These are phyloP conservation scores for Actinomortierella wolfii DNA, from an alignment of 371 early-diverging fungal genomes.

Conservation along the genomic window DNA sequence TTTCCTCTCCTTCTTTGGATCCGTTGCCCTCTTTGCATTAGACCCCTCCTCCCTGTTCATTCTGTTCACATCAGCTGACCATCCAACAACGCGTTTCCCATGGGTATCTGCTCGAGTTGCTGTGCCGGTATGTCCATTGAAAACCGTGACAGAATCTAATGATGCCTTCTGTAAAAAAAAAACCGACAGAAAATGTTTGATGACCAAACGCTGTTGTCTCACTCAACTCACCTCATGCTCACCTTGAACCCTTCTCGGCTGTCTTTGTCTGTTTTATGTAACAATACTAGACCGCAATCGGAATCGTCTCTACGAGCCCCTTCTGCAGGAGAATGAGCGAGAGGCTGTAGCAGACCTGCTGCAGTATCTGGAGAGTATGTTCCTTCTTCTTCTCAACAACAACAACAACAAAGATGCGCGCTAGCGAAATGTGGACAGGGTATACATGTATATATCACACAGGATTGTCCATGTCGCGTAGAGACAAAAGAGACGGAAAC, in stretches of 20 bases:
- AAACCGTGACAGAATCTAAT: background rate
- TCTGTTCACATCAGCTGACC: background rate
- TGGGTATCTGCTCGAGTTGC: constrained; percentile 47
- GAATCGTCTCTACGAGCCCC: constrained; percentile 71
- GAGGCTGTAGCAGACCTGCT: constrained; percentile 85
- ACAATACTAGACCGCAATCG: constrained; percentile 45
- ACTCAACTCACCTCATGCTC: no score
- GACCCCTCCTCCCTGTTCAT: background rate
- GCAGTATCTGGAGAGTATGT: constrained; percentile 79
- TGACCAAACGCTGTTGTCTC: background rate
- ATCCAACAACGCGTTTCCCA: constrained; percentile 16
- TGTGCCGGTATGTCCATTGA: constrained; percentile 27
- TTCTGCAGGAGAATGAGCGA: constrained; percentile 84
- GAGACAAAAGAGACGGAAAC: no score
- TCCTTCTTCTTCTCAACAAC: background rate
- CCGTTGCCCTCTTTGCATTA: background rate
- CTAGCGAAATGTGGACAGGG: background rate
- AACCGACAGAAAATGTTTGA: background rate
- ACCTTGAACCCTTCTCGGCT: no score
- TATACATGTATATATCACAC: no score
- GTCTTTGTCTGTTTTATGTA: no score
- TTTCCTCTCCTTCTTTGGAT: background rate
- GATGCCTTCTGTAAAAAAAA: background rate
- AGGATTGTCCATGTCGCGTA: no score
- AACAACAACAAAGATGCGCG: background rate